phyloP scores from a whole-genome alignment of 2,329 filamentous ascomycete species.

The Botryosphaeria dothidea region DNA sequence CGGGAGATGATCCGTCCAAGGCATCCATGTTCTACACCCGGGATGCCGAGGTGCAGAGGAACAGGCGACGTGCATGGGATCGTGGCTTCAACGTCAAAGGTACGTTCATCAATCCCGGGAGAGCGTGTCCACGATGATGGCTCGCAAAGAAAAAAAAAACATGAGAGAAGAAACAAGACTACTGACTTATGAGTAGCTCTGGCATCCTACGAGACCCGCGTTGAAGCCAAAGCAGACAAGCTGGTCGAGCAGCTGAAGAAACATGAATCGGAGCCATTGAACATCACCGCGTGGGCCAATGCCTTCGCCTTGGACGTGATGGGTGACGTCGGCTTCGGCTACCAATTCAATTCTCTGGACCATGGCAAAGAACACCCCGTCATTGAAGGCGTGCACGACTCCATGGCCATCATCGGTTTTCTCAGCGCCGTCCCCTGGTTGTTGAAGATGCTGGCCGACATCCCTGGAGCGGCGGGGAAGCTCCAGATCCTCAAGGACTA shows the following conservation, averaged over 20 bases:
- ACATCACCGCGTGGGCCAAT: slow-evolving; percentile 36
- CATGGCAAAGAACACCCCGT: slow-evolving; percentile 30
- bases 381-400: slow-evolving; percentile 37
- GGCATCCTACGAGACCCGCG: slow-evolving; percentile 32
- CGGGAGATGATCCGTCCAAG: slow-evolving; percentile 24
- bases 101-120: background rate
- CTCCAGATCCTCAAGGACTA: slow-evolving; percentile 33
- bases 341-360: slow-evolving; percentile 41
- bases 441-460: slow-evolving; percentile 30
- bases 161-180: too few relatives aligned
- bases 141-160: background rate
- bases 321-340: slow-evolving; percentile 46
- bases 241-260: slow-evolving; percentile 31
- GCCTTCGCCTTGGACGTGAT: slow-evolving; percentile 53
- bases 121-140: background rate
- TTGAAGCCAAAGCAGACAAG: slow-evolving; percentile 31
- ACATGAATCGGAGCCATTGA: slow-evolving; percentile 23
- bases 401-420: slow-evolving; percentile 37
- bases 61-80: slow-evolving; percentile 35
- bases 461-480: slow-evolving; percentile 31
- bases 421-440: slow-evolving; percentile 40
- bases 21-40: slow-evolving; percentile 31
- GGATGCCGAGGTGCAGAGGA: slow-evolving; percentile 31
- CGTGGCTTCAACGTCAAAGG: slow-evolving; percentile 32
- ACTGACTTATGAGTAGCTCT: slow-evolving; percentile 22